phyloP scores from a whole-genome alignment of 345 rosid genomes.

The Lumnitzera littorea region DNA sequence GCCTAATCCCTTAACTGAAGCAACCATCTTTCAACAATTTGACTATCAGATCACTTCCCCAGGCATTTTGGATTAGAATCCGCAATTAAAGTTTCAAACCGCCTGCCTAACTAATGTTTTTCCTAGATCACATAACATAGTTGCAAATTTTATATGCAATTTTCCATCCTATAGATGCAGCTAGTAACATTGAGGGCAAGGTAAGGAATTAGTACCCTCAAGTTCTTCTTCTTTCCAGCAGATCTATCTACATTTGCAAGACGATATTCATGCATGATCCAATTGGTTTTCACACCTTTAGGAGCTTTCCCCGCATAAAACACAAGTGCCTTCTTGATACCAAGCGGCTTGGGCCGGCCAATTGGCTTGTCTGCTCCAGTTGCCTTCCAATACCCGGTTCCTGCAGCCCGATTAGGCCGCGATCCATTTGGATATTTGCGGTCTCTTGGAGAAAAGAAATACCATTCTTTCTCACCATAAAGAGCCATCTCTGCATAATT shows the following conservation, averaged over 20 bases:
- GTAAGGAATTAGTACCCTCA: constrained; percentile 37
- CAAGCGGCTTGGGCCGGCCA: constrained; percentile 65
- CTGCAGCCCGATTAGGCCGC: constrained; percentile 90
- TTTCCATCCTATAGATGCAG: no score
- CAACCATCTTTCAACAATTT: no score
- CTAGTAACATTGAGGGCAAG: background rate
- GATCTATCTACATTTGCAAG: constrained; percentile 81
- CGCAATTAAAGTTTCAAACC: no score
- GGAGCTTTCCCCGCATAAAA: constrained; percentile 89
- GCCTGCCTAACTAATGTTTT: background rate
- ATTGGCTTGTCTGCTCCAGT: constrained; percentile 95
- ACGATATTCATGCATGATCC: constrained; percentile 98
- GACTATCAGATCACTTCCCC: no score
- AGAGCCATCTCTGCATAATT: constrained; percentile 50
- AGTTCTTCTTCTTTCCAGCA: constrained; percentile 48
- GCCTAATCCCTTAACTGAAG: no score
- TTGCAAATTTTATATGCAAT: no score
- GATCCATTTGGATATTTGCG: constrained; percentile 92
- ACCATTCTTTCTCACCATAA: constrained; percentile 97
- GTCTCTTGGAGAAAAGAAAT: constrained; percentile 87
- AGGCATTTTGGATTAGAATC: no score
- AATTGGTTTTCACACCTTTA: constrained; percentile 73
- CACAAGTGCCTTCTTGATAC: constrained; percentile 84
- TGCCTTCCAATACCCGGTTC: constrained; percentile 87
- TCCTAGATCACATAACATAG: no score